A percentile compares a stretch with the other conserved stretches of the same genome.
Conservation (phyloP, 371 early-diverging fungal genomes). For the Mucor indicus region DNA sequence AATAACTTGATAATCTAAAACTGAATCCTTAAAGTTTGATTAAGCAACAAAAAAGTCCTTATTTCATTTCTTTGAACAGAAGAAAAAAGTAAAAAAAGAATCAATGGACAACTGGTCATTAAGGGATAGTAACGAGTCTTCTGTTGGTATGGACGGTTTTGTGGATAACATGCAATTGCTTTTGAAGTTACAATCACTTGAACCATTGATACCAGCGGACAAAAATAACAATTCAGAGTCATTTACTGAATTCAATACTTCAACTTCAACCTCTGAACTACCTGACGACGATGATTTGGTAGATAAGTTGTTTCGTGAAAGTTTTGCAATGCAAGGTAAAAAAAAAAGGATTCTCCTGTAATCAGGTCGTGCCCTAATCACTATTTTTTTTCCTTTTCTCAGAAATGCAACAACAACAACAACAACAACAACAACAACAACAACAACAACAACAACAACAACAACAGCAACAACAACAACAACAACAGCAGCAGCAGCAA, state of each 20-base stretch:
- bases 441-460: not conserved
- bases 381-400: too few relatives aligned
- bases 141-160: conserved; percentile 24
- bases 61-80: too few relatives aligned
- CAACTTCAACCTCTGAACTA: conserved; percentile 30
- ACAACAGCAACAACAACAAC: not conserved
- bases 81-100: too few relatives aligned
- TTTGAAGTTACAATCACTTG: conserved; percentile 24
- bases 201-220: conserved; percentile 16
- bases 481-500: not conserved
- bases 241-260: conserved; percentile 27
- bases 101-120: conserved; percentile 28
- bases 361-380: too few relatives aligned
- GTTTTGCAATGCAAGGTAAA: conserved; percentile 28
- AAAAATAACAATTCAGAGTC: conserved; percentile 13
- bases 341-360: too few relatives aligned
- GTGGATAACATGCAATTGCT: conserved; percentile 24
- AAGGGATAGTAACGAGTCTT: conserved; percentile 21
- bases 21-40: too few relatives aligned
- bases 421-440: too few relatives aligned
- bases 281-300: conserved; percentile 33
- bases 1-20: too few relatives aligned
- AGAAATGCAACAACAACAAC: too few relatives aligned
- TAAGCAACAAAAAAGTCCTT: too few relatives aligned
- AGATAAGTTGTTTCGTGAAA: conserved; percentile 34